A percentile compares a stretch with the other conserved stretches of the same genome.
Conservation (phyloP, 441 rosid species). For the Bruguiera hainesii region DNA sequence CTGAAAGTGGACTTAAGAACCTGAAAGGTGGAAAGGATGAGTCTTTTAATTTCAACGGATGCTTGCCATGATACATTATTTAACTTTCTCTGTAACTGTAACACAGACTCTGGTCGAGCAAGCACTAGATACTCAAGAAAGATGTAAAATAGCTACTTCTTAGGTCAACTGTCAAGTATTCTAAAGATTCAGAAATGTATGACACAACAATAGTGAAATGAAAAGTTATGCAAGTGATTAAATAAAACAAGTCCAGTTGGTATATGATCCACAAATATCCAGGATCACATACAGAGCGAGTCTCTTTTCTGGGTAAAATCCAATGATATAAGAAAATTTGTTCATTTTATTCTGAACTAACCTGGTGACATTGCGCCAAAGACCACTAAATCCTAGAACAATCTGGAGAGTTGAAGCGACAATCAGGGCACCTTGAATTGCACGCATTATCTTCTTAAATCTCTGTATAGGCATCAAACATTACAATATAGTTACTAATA, state of each 20-base stretch:
- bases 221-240: not conserved
- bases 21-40: conserved; percentile 40
- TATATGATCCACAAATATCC: not conserved
- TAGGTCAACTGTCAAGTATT: conserved; percentile 1
- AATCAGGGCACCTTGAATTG: conserved; percentile 88
- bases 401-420: conserved; percentile 95
- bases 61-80: not conserved
- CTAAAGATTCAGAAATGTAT: conserved; percentile 3
- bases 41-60: not conserved
- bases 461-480: conserved; percentile 44
- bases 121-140: not conserved
- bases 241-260: not conserved
- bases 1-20: conserved; percentile 87
- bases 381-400: conserved; percentile 95
- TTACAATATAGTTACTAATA: conserved; percentile 10
- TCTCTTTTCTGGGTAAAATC: not conserved
- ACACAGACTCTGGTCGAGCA: not conserved
- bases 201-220: not conserved
- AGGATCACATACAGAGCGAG: not conserved
- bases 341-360: conserved; percentile 26
- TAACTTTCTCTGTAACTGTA: not conserved
- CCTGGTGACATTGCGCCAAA: conserved; percentile 95
- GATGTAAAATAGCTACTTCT: conserved; percentile 8
- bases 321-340: not conserved
- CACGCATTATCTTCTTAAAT: conserved; percentile 82